Evolutionary conservation across 805 yeast species (phyloP), one percentile per base, ranked within the genome.

Genomic region (Saccharomycopsis javanensis): DNA sequence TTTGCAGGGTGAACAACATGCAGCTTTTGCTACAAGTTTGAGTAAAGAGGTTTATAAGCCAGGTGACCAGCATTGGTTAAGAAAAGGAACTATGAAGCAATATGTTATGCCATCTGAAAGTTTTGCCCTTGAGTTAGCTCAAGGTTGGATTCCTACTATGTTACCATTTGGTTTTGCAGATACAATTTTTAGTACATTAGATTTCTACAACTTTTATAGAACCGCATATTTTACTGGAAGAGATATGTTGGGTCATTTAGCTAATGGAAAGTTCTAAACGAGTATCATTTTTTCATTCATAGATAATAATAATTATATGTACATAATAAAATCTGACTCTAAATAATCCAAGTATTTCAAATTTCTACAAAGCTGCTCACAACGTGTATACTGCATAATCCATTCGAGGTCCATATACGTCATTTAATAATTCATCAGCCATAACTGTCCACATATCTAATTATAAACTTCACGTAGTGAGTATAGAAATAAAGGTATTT

Each of bases 71-170:
- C 95, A 94, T 69, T 92, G 85, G 68, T 76, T 92, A 68, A 69
- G 66, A 45, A 85, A 80, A 68, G 97, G 97, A 35, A 62, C 69
- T 50, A 79, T 81, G 64, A 89, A 88, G 72, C 99, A 94, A 72
- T 94, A 94, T 70, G 64, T 82, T 28, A 88, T 94, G 96, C 85
- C 88, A 1, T 70, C 79, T 31, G 96, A 86, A 37, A 77, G 87
- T 0, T 94, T 83, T 71, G 97, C 99, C 10, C 74, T 94, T 63
- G 99, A 94, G 70, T 78, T 92, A 66, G 99, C 99, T 6, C 98
- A 92, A 74, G 99, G 99, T 60, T 94, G 96, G 96, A 88, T 94
- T 63, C 98, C 99, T 35, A 85, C 92, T 48, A 94, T 94, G 99
- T 77, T 94, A 60, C 98, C 98, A 20, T 94, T 94, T 69, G 99